Evolutionary conservation across 768 basidiomycete genomes (phyloP).

Genomic region (Peribolospora baueri): DNA sequence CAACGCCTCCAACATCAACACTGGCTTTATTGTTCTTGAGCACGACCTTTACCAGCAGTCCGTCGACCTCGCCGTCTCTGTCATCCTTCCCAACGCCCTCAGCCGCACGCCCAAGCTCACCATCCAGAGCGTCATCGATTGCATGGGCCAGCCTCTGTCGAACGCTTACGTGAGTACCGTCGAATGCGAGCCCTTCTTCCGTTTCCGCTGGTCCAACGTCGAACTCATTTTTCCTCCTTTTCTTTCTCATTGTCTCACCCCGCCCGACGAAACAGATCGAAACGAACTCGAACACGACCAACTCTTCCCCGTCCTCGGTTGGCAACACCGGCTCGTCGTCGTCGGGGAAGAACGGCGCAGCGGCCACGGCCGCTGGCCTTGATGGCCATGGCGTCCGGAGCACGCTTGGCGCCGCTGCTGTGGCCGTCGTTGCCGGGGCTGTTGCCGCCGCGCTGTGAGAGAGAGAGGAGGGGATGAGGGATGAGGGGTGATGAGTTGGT

Average conservation of each 20-base stretch:
- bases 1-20: constrained; percentile 29
- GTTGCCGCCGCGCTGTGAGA: neutral
- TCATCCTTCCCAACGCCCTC: constrained; percentile 58
- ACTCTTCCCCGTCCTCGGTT: neutral
- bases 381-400: neutral
- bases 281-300: neutral
- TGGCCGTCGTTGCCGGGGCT: neutral
- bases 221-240: neutral
- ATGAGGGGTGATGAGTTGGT: too few relatives aligned
- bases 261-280: neutral
- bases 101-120: constrained; percentile 37
- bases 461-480: neutral
- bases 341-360: neutral
- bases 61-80: constrained; percentile 63
- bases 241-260: neutral
- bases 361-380: neutral
- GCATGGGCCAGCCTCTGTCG: constrained; percentile 32
- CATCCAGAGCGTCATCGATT: constrained; percentile 45
- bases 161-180: constrained; percentile 69
- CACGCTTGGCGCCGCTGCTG: neutral
- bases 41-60: constrained; percentile 46
- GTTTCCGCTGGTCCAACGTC: neutral
- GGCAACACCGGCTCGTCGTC: neutral
- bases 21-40: constrained; percentile 74
- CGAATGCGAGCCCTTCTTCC: constrained; percentile 25